Percentiles rank a stretch among this genome's conserved stretches.
Evolutionary conservation across 1,139 yeast species (phyloP).

Genomic region (Debaryomyces psychrophilus): DNA sequence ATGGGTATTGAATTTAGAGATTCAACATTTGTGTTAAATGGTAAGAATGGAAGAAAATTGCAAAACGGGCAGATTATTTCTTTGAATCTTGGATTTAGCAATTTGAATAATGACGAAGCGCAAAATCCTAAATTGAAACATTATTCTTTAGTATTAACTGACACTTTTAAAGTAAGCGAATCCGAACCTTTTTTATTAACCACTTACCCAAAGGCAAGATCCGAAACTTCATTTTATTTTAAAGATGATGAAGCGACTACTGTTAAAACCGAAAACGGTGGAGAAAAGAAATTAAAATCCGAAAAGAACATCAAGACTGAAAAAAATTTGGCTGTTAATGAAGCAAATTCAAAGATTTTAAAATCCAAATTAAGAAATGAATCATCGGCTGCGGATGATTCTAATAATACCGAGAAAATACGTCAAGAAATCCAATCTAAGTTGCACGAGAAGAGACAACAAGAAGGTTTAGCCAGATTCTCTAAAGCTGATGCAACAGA

Average conservation of each 20-base stretch:
- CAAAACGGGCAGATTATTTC: constrained; percentile 77
- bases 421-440: constrained; percentile 83
- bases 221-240: constrained; percentile 83
- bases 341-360: constrained; percentile 59
- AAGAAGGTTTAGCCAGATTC: constrained; percentile 79
- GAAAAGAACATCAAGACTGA: constrained; percentile 40
- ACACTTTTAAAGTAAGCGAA: constrained; percentile 73
- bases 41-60: constrained; percentile 70
- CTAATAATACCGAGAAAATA: constrained; percentile 68
- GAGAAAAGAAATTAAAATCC: constrained; percentile 29
- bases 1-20: constrained; percentile 93
- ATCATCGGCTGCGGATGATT: constrained; percentile 68
- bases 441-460: constrained; percentile 82
- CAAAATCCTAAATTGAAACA: constrained; percentile 50
- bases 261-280: constrained; percentile 22
- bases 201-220: constrained; percentile 68
- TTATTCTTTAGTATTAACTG: constrained; percentile 79
- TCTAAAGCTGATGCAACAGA: constrained; percentile 75
- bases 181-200: constrained; percentile 69
- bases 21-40: constrained; percentile 69
- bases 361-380: constrained; percentile 84
- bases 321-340: constrained; percentile 33
- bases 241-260: constrained; percentile 57
- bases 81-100: constrained; percentile 75
- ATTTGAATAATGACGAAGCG: constrained; percentile 51